Percentiles rank a stretch among this genome's conserved stretches.
Conservation (phyloP, 1,139 yeast genomes). For the Suhomyces anneliseae region DNA sequence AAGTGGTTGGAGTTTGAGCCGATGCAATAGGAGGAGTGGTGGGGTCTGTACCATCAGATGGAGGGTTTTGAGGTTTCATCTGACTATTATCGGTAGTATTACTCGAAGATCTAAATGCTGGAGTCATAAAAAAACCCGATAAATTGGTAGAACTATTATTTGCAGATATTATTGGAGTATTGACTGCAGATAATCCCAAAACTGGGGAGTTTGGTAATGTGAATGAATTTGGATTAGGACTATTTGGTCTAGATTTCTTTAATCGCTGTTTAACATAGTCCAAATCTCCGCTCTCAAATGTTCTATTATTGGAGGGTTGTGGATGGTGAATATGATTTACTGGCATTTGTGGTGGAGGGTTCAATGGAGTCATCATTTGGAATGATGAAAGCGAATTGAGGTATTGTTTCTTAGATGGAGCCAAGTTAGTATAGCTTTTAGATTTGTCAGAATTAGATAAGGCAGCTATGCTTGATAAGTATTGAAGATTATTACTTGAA, state of each 20-base stretch:
- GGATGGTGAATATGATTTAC: slow-evolving; percentile 10
- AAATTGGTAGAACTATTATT: slow-evolving; percentile 48
- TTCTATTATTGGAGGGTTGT: slow-evolving; percentile 14
- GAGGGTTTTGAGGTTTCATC: slow-evolving; percentile 2
- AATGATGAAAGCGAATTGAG: slow-evolving; percentile 48
- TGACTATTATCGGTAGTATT: slow-evolving; percentile 2
- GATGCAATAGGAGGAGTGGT: slow-evolving; percentile 9
- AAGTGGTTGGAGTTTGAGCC: slow-evolving; percentile 5
- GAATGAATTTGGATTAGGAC: slow-evolving; percentile 44
- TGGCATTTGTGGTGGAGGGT: slow-evolving; percentile 20
- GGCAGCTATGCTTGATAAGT: slow-evolving; percentile 18
- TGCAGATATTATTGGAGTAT: slow-evolving; percentile 47
- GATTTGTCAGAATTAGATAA: slow-evolving; percentile 14
- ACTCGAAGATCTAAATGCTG: slow-evolving; percentile 14
- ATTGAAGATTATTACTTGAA: slow-evolving; percentile 27
- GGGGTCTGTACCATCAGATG: slow-evolving; percentile 6
- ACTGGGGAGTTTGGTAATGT: slow-evolving; percentile 64
- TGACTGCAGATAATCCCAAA: slow-evolving; percentile 40
- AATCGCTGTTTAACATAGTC: slow-evolving; percentile 52
- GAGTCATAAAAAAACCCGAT: slow-evolving; percentile 34
- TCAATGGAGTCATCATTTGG: slow-evolving; percentile 56
- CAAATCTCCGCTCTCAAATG: slow-evolving; percentile 43
- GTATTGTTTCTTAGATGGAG: slow-evolving; percentile 13
- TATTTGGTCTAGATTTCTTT: slow-evolving; percentile 74
- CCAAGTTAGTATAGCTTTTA: slow-evolving; percentile 17